Evolutionary conservation across 2,329 filamentous ascomycete species (phyloP).

Genomic region (Talaromyces sp.): DNA sequence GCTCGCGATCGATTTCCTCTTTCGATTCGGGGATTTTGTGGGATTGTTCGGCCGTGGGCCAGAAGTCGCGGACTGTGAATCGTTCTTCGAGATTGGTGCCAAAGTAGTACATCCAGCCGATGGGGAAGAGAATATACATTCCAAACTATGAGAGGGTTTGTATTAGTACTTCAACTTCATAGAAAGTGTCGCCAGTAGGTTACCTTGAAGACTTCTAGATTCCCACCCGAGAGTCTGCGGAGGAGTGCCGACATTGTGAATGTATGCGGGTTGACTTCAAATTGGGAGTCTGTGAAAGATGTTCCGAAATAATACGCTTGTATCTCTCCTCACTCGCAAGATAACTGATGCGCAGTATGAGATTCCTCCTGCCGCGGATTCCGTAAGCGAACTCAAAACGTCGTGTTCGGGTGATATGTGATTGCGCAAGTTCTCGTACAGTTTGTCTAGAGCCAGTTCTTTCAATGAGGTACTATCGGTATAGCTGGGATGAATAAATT

Average conservation of each 20-base stretch:
- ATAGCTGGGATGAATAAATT: background rate
- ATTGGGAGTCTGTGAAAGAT: background rate
- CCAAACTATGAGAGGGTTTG: conserved; percentile 62
- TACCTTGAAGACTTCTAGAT: conserved; percentile 94
- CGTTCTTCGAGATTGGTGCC: conserved; percentile 93
- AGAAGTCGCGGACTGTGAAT: conserved; percentile 86
- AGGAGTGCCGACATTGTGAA: conserved; percentile 34
- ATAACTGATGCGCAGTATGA: background rate
- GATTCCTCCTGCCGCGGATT: background rate
- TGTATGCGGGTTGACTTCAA: background rate
- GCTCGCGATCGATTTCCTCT: conserved; percentile 67
- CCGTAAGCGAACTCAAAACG: too few species aligned
- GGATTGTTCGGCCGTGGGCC: conserved; percentile 64
- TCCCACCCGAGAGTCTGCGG: conserved; percentile 68
- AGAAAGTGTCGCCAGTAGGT: background rate
- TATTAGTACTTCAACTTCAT: background rate
- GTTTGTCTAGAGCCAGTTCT: background rate
- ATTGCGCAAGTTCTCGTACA: background rate
- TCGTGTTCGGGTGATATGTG: background rate
- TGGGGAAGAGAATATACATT: conserved; percentile 98
- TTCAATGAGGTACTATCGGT: background rate
- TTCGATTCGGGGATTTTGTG: conserved; percentile 50
- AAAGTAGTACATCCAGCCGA: conserved; percentile 99
- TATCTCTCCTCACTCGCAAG: background rate
- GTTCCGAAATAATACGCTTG: background rate